Evolutionary conservation across 2,329 filamentous ascomycete species (phyloP).

Genomic region (Xylaria sp.): DNA sequence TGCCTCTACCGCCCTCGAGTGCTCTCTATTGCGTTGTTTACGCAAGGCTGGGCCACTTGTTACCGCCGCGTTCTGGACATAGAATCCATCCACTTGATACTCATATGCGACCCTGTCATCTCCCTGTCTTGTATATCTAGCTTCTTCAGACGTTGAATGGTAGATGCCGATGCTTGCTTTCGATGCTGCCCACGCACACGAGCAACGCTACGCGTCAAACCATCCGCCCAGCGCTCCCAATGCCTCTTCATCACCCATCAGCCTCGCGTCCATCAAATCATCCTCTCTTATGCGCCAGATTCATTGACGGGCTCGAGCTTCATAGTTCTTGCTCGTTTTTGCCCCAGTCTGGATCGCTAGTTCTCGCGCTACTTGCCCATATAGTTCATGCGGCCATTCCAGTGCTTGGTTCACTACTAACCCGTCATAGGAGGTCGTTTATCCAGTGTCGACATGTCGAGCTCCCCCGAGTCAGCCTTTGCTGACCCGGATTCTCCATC

Average conservation of each 20-base stretch:
- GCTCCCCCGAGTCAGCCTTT: conserved; percentile 55
- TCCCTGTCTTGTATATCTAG: conserved; percentile 23
- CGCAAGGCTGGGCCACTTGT: conserved; percentile 28
- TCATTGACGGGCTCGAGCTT: conserved; percentile 33
- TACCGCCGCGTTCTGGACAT: conserved; percentile 28
- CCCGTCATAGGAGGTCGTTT: conserved; percentile 52
- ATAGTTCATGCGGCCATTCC: conserved; percentile 17
- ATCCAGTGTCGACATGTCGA: conserved; percentile 51
- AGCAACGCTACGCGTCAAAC: conserved; percentile 17
- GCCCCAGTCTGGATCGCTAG: conserved; percentile 33
- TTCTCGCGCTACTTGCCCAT: conserved; percentile 27
- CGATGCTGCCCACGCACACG: conserved; percentile 25
- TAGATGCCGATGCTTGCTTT: conserved; percentile 26
- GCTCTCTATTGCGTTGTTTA: conserved; percentile 20
- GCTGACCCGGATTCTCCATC: conserved; percentile 62
- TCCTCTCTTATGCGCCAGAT: conserved; percentile 34
- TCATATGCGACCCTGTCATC: conserved; percentile 30
- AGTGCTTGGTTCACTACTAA: conserved; percentile 37
- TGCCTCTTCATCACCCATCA: conserved; percentile 42
- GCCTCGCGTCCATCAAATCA: conserved; percentile 45
- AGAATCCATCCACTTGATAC: conserved; percentile 28
- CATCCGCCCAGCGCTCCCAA: conserved; percentile 29
- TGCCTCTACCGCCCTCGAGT: conserved; percentile 20
- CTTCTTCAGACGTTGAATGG: conserved; percentile 23
- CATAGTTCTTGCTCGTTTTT: conserved; percentile 33